Percentiles rank a stretch among this genome's conserved stretches.
Conservation (phyloP, 345 rosid genomes). For the Pistacia integerrima region DNA sequence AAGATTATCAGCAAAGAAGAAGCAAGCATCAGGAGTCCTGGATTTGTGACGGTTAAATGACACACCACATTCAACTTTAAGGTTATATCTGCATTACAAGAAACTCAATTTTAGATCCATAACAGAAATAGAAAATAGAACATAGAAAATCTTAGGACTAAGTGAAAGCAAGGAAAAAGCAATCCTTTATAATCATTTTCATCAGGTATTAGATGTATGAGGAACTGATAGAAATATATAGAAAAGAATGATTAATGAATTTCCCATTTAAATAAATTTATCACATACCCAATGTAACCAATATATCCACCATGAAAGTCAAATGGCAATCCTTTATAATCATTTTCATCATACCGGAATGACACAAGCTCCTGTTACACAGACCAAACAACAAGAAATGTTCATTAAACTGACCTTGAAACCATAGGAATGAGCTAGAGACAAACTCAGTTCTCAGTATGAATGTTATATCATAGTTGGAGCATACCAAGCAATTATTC, state of each 20-base stretch:
- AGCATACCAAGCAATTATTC: background rate
- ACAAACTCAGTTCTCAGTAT: background rate
- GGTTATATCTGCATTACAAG: constrained; percentile 62
- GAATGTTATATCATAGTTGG: background rate
- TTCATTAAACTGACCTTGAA: background rate
- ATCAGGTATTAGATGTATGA: background rate
- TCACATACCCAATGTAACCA: constrained; percentile 87
- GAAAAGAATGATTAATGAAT: constrained; percentile 1
- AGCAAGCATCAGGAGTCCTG: constrained; percentile 86
- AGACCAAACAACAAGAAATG: constrained; percentile 18
- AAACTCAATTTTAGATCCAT: constrained; percentile 9
- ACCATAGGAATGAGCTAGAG: constrained; percentile 8
- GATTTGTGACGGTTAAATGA: constrained; percentile 72
- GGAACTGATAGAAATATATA: background rate
- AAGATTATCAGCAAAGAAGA: constrained; percentile 82
- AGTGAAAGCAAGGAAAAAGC: background rate
- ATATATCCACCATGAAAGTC: constrained; percentile 90
- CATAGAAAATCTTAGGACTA: background rate
- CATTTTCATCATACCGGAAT: constrained; percentile 61
- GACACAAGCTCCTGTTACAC: constrained; percentile 71
- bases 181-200: background rate
- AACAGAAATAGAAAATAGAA: too few species aligned
- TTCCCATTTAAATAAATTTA: constrained; percentile 17
- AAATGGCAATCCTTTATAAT: constrained; percentile 83
- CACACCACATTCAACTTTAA: constrained; percentile 90